A percentile compares a stretch with the other conserved stretches of the same genome.
These are phyloP conservation scores for Casuarina cunninghamiana DNA, from an alignment of 306 rosid species.

Conservation along the genomic window DNA sequence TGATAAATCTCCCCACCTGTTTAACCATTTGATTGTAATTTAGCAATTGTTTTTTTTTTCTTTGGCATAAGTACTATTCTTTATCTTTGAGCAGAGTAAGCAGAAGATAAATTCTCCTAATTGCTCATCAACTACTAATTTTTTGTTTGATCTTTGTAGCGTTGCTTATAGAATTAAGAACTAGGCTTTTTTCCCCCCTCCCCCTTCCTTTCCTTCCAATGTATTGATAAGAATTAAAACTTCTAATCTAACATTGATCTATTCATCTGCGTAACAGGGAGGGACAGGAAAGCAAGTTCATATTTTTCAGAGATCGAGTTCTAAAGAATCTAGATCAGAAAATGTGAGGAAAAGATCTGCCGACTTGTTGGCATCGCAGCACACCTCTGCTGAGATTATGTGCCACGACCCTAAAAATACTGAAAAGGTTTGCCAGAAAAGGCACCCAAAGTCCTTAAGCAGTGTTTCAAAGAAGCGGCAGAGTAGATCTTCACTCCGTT, in stretches of 20 bases:
- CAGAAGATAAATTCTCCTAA: neutral
- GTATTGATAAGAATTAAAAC: slow-evolving; percentile 6
- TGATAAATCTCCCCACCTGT: slow-evolving; percentile 11
- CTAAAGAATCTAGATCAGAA: slow-evolving; percentile 37
- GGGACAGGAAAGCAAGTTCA: slow-evolving; percentile 38
- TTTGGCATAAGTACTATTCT: neutral
- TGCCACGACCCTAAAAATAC: slow-evolving; percentile 25
- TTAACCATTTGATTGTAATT: neutral
- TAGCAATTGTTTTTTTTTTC: neutral
- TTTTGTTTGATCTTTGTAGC: neutral
- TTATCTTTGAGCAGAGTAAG: neutral
- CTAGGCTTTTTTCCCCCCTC: too few relatives aligned
- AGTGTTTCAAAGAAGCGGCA: slow-evolving; percentile 42
- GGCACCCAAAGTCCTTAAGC: slow-evolving; percentile 42
- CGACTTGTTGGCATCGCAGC: slow-evolving; percentile 38
- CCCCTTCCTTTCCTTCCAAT: neutral
- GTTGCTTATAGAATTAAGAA: neutral
- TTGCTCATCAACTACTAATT: neutral
- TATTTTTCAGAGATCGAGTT: slow-evolving; percentile 17
- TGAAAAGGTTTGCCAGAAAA: slow-evolving; percentile 28
- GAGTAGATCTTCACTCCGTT: slow-evolving; percentile 31
- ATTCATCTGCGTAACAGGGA: slow-evolving; percentile 38
- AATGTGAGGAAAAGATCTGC: slow-evolving; percentile 33
- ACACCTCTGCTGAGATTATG: slow-evolving; percentile 33
- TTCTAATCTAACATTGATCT: slow-evolving; percentile 15